Base-by-base conservation (phyloP, 192 early-diverging fungal species). In the Coemansia sp. region DNA sequence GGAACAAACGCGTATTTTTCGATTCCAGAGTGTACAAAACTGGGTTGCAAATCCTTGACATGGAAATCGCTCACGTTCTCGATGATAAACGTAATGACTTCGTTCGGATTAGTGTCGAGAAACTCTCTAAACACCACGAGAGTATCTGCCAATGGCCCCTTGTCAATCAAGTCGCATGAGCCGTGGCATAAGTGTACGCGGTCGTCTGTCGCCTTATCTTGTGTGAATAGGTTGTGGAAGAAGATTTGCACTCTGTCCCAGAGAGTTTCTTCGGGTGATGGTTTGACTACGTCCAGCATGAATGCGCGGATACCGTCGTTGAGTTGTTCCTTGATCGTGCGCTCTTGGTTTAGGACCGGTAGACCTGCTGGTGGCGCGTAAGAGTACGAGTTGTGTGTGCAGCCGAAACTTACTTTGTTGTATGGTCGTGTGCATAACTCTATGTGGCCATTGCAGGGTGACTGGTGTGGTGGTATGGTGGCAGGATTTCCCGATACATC, bases 21-120 rank as follows among this genome's bases (percentile, higher is more conserved):
- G 6, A 90, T 45, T 11, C 87, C 87, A 2, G 85, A 78, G 21
- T 73, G 55, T 21, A 76, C 64, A 66, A 89, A 92, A 15, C 79
- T 84, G 15, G 80, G 77, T n/a, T 81, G 29, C 58, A 89, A 87
- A 29, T 82, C 80, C 6, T 77, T 53, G 2, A 84, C 39, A 21
- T 68, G 6, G 31, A 92, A 84, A 1, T 70, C 84, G 45, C 74
- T 85, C 8, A 82, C 67, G 66, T 93, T 93, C 38, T 90, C 87
- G 74, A 92, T 90, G 32, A 92, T 88, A 67, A 95, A 87, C 1
- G 92, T 91, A 29, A 95, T 58, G 15, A 93, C 84, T 61, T 95
- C 92, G 68, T 85, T 85, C 5, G 89, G 90, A 59, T 95, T 89
- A 12, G 59, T 50, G 12, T 91, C 85, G 55, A 95, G 63, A 68